Percentiles rank a stretch among this genome's conserved stretches.
Conservation (phyloP, 441 rosid species). For the Jatropha podagrica region DNA sequence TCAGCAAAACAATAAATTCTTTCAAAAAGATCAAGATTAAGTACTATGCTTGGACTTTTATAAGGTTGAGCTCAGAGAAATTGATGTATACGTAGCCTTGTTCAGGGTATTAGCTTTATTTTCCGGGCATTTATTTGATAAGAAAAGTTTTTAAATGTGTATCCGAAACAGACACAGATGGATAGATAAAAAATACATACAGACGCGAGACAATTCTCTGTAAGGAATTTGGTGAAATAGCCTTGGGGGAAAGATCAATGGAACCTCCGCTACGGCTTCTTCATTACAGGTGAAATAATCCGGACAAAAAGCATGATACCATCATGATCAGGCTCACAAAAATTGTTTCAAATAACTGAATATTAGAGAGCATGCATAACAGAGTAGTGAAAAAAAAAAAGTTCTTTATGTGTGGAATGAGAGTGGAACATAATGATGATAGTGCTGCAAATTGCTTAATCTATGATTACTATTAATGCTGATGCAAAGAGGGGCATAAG, state of each 20-base stretch:
- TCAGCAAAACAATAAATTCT: not conserved
- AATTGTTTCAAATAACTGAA: not conserved
- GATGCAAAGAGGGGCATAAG: slow-evolving; percentile 6
- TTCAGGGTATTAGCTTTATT: no score
- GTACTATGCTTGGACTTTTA: not conserved
- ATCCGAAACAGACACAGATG: no score
- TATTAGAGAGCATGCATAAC: no score
- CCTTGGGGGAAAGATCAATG: not conserved
- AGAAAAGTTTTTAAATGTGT: no score
- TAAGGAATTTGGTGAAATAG: no score
- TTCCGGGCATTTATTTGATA: no score
- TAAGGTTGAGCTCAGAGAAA: not conserved
- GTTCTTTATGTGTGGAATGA: not conserved
- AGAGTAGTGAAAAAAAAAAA: not conserved
- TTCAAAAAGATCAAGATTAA: not conserved
- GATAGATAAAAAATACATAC: no score
- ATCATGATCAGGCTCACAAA: slow-evolving; percentile 1
- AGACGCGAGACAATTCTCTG: no score
- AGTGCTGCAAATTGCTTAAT: slow-evolving; percentile 16
- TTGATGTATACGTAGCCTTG: no score
- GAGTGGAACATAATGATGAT: not conserved
- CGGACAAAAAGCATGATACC: not conserved
- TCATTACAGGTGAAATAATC: not conserved
- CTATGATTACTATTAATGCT: slow-evolving; percentile 16
- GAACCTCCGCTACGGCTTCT: not conserved